Base-by-base conservation (phyloP, 352 stramenopile species). In the Phytophthora kernoviae region DNA sequence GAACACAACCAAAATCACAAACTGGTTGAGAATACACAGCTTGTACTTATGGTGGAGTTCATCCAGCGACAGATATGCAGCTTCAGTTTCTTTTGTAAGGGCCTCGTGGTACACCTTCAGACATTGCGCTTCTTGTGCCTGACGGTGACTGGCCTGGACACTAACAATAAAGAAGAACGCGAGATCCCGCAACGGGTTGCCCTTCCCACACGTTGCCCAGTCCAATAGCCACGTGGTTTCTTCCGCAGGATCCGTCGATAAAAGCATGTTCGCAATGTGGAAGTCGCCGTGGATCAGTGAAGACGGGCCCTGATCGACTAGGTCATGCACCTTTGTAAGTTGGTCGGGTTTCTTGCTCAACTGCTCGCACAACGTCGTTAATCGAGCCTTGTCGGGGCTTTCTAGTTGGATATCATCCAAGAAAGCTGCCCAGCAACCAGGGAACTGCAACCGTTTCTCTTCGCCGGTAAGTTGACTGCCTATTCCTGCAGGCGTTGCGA, bases 161-260 rank as follows among this genome's bases (percentile, higher is more conserved):
- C 85, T 87, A 12, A 94, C 83, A 42, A 91, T 88, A 44, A 94
- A 94, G 49, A 94, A 87, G 68, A 94, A 94, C 17, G 76, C 82
- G 12, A 94, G 52, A 49, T 94, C 85, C 22, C 85, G 82, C 65
- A 94, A 68, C 10, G 85, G 82, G 42, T 94, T 92, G 4, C 82
- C 82, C 10, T 64, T 75, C 33, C 85, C 85, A 32, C 81, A 91
- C 22, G 85, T 92, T 41, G 85, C 82, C 85, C 85, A 94, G 66
- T 94, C 85, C 36, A 94, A 55, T 5, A 94, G 79, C 81, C 79
- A 91, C 24, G 79, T 79, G 2, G 44, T 9, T 12, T 79, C 60
- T 7, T 75, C 62, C 0, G 26, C 43, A 10, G 51, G 47, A 44
- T 58, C 54, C 2, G 54, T 62, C 37, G 73, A 54, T 46, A 94